Evolutionary conservation across 768 basidiomycete genomes (phyloP), one percentile per base, ranked within the genome.

Genomic region (Albatrellus ellisii): DNA sequence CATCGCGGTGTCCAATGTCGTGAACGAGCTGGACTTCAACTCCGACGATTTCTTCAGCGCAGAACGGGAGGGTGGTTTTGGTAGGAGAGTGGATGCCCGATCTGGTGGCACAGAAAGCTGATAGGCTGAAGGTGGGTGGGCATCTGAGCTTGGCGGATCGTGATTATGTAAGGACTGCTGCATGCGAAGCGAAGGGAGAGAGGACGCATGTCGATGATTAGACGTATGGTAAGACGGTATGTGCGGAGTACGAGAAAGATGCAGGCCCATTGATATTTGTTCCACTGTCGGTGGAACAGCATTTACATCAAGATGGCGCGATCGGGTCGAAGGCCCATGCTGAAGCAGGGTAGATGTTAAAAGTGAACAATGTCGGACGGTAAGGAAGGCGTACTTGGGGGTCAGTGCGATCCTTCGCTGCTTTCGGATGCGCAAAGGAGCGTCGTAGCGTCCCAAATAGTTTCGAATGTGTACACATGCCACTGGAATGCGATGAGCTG

Each of bases 231-330:
- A 55, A 7, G 70, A 66, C 32, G 75, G 69, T 22, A 84, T 59
- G 55, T 84, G 81, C 3, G 82, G 82, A 1, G 82, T 85, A 27
- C 78, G 73, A 5, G 82, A 84, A 24, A 79, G 62, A 57, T 85
- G 82, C 18, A 85, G 66, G 15, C 82, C 82, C 80, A 85, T 84
- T 11, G 79, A 77, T 46, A 85, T 85, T 59, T 85, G 81, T 52
- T 79, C 75, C 29, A 82, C 68, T 36, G 75, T 78, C 1, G 81
- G 81, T 12, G 70, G 74, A 17, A 62, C 54, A 20, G n/a, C n/a
- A n/a, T n/a, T n/a, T n/a, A n/a, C n/a, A n/a, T n/a, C n/a, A n/a
- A n/a, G n/a, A n/a, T n/a, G n/a, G n/a, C n/a, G n/a, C n/a, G n/a
- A n/a, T n/a, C n/a, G n/a, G n/a, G n/a, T n/a, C n/a, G n/a, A n/a